Evolutionary conservation across 2,329 filamentous ascomycete species (phyloP), one percentile per base, ranked within the genome.

Genomic region (Trichoderma sp.): DNA sequence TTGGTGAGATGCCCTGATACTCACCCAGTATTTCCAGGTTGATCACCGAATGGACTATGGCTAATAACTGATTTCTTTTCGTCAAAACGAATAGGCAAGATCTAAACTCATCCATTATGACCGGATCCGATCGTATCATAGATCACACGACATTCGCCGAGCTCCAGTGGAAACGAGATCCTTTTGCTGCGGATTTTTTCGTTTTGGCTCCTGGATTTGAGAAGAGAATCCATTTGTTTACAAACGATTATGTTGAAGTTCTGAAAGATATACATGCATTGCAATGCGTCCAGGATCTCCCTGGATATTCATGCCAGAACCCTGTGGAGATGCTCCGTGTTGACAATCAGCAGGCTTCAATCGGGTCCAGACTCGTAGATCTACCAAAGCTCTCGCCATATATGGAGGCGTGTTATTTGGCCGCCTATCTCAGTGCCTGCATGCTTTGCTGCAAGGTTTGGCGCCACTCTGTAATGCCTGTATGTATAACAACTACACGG

Each of bases 361-460:
- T 63, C 11, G 59, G 59, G 6, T 43, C 59, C 26, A 63, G 59
- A 26, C 59, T 63, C 8, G 59, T 63, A 36, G 59, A 63, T n/a
- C 17, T 63, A 12, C 59, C 59, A 11, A 63, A 43, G 11, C 59
- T 43, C 11, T 63, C 59, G 3, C 34, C 17, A 63, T 34, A 39
- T 26, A 28, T 63, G 59, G 59, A 63, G 17, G 59, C 59, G 11
- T 63, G 59, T 8, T 20, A 63, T 43, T 17, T 43, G 15, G 59
- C 59, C 11, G 59, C 59, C 5, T 63, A 63, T 11, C 59, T 63
- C 7, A 63, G 59, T 28, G 59, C 59, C 6, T 63, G 59, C 36
- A 63, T 63, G 59, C 59, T 63, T n/a, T 63, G 59, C 59, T 63
- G 59, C 34, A 63, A 63, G 11, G 59, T 63, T 23, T 63, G 34